Conservation (phyloP, 2,329 filamentous ascomycete species). For the Pestalotiopsis sp. region DNA sequence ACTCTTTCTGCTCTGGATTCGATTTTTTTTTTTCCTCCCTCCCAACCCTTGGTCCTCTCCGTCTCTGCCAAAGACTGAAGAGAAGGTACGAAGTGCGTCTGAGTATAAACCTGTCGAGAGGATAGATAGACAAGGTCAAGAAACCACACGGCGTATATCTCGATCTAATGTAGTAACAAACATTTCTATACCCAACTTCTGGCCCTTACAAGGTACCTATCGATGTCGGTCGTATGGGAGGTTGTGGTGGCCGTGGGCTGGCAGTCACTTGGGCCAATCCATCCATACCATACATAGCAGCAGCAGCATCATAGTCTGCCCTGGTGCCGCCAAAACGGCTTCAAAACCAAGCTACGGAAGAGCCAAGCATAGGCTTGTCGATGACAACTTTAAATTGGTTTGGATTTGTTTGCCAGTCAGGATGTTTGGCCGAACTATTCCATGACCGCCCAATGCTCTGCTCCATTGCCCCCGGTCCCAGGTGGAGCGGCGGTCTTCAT, state of each 20-base stretch:
- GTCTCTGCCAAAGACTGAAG: neutral
- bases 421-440: slow-evolving; percentile 4
- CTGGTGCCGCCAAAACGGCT: neutral
- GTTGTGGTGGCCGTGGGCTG: no score
- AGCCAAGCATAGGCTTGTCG: slow-evolving; percentile 4
- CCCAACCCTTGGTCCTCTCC: neutral
- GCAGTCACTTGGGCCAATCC: no score
- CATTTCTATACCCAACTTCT: no score
- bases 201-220: no score
- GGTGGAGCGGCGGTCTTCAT: slow-evolving; percentile 4
- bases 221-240: no score
- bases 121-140: no score
- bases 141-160: no score
- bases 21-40: neutral
- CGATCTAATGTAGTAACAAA: no score
- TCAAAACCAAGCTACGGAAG: neutral
- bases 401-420: neutral
- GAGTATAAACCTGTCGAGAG: no score
- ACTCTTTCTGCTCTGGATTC: neutral
- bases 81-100: no score
- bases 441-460: neutral
- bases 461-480: neutral
- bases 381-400: slow-evolving; percentile 13
- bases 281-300: neutral
- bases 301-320: neutral